Conservation (phyloP, 345 rosid genomes). For the Aquilaria sinensis region DNA sequence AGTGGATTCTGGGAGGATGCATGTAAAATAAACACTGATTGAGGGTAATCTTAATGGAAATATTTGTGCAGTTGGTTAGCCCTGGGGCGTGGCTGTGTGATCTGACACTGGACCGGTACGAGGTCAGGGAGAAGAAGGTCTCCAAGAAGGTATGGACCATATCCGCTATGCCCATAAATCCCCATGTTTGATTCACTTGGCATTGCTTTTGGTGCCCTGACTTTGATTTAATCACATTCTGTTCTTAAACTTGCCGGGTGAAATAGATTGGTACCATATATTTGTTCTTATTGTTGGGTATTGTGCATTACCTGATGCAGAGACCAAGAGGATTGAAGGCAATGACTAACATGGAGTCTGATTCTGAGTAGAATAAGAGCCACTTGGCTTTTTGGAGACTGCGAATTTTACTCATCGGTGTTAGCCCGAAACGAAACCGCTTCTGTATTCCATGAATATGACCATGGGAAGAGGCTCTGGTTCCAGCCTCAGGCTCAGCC, state of each 20-base stretch:
- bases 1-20: no score
- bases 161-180: no score
- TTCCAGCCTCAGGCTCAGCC: no score
- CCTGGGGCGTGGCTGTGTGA: slow-evolving; percentile 47
- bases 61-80: slow-evolving; percentile 25
- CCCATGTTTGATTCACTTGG: no score
- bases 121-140: slow-evolving; percentile 40
- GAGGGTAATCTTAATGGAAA: not conserved
- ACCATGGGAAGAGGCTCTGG: no score
- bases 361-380: slow-evolving; percentile 25
- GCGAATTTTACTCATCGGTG: no score
- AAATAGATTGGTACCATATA: not conserved
- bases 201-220: no score
- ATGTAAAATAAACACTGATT: no score
- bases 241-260: not conserved
- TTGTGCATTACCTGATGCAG: slow-evolving; percentile 11
- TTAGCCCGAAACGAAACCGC: no score
- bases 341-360: slow-evolving; percentile 38
- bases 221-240: no score
- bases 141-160: slow-evolving; percentile 28
- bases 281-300: not conserved
- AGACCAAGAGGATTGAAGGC: slow-evolving; percentile 45
- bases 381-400: no score
- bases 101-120: slow-evolving; percentile 40
- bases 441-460: no score